Conservation (phyloP, 2,329 filamentous ascomycete genomes). For the Fusarium transvaalense region DNA sequence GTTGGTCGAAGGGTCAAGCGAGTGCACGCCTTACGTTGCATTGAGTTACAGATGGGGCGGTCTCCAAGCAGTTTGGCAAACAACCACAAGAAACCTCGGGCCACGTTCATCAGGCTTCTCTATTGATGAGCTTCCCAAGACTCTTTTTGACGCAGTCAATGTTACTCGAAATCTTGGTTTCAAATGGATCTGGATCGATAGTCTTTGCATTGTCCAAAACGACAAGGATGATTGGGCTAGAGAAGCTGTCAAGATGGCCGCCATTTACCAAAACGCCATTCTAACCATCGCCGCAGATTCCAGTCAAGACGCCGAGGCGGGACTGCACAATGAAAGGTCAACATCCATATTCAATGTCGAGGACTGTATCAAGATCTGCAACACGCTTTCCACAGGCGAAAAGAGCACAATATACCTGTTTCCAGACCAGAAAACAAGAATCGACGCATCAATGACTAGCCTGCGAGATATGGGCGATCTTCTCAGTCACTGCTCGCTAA, state of each 20-base stretch:
- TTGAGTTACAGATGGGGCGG: constrained; percentile 18
- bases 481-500: background rate
- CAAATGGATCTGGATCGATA: constrained; percentile 9
- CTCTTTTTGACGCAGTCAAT: background rate
- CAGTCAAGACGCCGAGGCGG: background rate
- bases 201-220: constrained; percentile 12
- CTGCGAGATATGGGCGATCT: constrained; percentile 4
- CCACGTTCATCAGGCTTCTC: background rate
- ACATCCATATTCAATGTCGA: background rate
- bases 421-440: background rate
- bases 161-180: background rate
- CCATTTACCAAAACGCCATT: constrained; percentile 15
- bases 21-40: background rate
- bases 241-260: constrained; percentile 17
- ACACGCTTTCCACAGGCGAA: background rate
- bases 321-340: background rate
- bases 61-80: constrained; percentile 8
- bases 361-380: background rate
- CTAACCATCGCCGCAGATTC: constrained; percentile 5
- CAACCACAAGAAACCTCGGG: background rate
- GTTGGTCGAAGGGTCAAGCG: background rate
- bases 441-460: background rate
- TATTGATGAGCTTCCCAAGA: background rate
- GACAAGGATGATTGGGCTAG: background rate
- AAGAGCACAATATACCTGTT: background rate